A percentile compares a stretch with the other conserved stretches of the same genome.
These are phyloP conservation scores for Leishmania turanica DNA, from an alignment of 208 protist genomes.

Conservation along the genomic window DNA sequence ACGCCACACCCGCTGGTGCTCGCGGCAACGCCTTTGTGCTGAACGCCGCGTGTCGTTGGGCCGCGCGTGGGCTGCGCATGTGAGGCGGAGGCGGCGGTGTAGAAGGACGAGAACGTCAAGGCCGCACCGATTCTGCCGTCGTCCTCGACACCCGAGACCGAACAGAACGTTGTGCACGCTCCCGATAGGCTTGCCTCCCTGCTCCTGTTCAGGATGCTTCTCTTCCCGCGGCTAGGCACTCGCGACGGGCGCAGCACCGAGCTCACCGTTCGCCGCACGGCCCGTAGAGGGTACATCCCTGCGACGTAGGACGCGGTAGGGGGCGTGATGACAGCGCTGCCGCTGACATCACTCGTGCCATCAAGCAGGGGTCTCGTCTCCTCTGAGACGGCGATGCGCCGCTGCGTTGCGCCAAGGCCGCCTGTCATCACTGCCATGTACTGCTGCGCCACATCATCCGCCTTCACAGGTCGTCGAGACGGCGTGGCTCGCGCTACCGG, in stretches of 20 bases:
- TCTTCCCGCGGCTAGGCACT: not conserved
- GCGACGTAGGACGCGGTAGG: constrained; percentile 23
- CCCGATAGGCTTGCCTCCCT: not conserved
- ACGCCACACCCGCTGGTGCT: not conserved
- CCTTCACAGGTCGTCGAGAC: not conserved
- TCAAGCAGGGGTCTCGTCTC: not conserved
- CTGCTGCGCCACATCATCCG: not conserved
- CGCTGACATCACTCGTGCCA: not conserved
- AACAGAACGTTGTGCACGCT: not conserved
- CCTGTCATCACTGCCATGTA: constrained; percentile 8
- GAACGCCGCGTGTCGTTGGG: not conserved
- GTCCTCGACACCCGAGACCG: not conserved
- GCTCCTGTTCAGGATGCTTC: too few species aligned
- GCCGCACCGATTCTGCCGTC: not conserved
- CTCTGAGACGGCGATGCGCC: not conserved
- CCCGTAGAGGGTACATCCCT: constrained; percentile 26
- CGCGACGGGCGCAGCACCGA: constrained; percentile 3
- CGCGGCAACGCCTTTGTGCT: not conserved
- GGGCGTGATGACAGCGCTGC: not conserved
- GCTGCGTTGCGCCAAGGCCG: not conserved
- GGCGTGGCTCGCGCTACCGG: not conserved
- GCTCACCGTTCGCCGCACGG: constrained; percentile 18
- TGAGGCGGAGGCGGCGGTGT: not conserved
- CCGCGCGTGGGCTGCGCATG: not conserved
- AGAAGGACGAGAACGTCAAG: not conserved